Percentiles rank a stretch among this genome's conserved stretches.
These are phyloP conservation scores for Flaveria brownii DNA, from an alignment of 129 eudicot species.

Conservation along the genomic window DNA sequence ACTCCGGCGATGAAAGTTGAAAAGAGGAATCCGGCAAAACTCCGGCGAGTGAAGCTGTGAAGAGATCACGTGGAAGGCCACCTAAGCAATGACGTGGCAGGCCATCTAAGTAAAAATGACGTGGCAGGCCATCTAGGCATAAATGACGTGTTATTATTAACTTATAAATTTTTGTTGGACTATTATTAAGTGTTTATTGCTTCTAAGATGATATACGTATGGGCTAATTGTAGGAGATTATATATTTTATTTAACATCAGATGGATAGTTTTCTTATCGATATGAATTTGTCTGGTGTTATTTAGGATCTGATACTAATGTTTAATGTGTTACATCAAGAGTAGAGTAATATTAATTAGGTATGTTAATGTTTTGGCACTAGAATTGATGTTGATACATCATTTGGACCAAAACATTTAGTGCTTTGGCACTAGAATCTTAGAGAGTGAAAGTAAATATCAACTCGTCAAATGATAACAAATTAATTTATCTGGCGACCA, in stretches of 20 bases:
- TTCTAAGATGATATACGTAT: not conserved
- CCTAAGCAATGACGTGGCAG: not conserved
- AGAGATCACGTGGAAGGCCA: constrained; percentile 13
- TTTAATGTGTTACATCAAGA: too few species aligned
- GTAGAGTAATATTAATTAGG: too few species aligned
- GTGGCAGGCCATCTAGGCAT: not conserved
- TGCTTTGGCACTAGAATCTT: not conserved
- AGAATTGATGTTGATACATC: too few species aligned
- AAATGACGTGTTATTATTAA: too few species aligned
- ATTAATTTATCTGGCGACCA: not conserved
- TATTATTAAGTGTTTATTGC: not conserved
- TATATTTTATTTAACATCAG: not conserved
- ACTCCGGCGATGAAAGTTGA: too few species aligned
- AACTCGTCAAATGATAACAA: not conserved
- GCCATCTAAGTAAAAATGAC: not conserved
- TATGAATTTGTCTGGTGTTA: not conserved
- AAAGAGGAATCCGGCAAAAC: too few species aligned
- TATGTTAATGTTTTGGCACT: too few species aligned
- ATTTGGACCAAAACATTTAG: too few species aligned
- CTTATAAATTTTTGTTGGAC: not conserved
- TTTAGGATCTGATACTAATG: too few species aligned
- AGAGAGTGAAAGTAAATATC: too few species aligned
- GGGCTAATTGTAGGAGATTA: not conserved
- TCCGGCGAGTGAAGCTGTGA: constrained; percentile 3
- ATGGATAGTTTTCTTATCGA: not conserved